A percentile compares a stretch with the other conserved stretches of the same genome.
Evolutionary conservation across 257 asterid genomes (phyloP).

Genomic region (Salvia hispanica): DNA sequence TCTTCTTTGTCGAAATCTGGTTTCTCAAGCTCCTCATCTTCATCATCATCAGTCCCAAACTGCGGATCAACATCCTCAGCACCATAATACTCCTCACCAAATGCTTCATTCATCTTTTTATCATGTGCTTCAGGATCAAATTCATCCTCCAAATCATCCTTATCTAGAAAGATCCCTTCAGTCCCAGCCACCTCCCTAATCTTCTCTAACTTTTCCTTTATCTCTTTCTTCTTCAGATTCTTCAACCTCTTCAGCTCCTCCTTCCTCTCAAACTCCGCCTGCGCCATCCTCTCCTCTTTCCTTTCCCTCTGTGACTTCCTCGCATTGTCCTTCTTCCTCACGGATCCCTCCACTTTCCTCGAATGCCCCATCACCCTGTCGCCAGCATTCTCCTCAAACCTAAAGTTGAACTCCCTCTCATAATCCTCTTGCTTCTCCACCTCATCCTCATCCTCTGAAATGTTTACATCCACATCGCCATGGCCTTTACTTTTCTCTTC

Average conservation of each 20-base stretch:
- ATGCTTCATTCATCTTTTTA: constrained; percentile 43
- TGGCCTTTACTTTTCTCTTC: constrained; percentile 31
- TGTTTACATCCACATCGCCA: constrained; percentile 37
- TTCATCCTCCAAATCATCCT: constrained; percentile 74
- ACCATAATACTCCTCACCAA: too few species aligned
- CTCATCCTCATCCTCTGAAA: constrained; percentile 73
- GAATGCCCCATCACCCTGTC: constrained; percentile 80
- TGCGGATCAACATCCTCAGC: constrained; percentile 34
- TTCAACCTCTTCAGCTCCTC: constrained; percentile 86
- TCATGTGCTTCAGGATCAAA: constrained; percentile 76
- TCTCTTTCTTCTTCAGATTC: constrained; percentile 84
- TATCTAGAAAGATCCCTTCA: constrained; percentile 46
- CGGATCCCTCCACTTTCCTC: constrained; percentile 76
- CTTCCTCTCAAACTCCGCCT: constrained; percentile 63
- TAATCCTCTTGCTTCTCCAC: constrained; percentile 80
- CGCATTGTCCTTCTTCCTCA: constrained; percentile 68
- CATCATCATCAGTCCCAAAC: constrained; percentile 65
- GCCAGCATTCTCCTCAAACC: constrained; percentile 81
- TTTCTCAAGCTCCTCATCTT: constrained; percentile 51
- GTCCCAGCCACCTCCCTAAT: constrained; percentile 78
- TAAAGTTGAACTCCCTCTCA: constrained; percentile 69
- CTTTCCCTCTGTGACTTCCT: constrained; percentile 84
- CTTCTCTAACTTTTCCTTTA: constrained; percentile 73
- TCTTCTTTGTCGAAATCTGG: constrained; percentile 88
- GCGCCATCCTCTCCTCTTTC: constrained; percentile 73